Base-by-base conservation (phyloP, 106 monocot species). In the Iris macrosiphon region DNA sequence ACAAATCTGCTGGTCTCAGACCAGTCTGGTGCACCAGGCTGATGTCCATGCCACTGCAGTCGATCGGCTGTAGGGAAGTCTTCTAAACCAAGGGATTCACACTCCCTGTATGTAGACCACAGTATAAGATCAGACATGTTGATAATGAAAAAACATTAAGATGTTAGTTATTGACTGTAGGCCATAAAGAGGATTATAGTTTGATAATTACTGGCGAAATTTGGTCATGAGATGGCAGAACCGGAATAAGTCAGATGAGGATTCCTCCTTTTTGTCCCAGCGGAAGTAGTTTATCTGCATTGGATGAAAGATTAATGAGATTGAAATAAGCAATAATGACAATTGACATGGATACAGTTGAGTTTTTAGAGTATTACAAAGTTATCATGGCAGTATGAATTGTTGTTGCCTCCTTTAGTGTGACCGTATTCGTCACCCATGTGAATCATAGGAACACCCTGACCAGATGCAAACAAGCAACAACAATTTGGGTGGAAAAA, bases 341-440 rank as follows among this genome's bases (percentile, higher is more conserved):
- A 40, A 25, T 42, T 0, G 17, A 60, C 19, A 16, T 28, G 50
- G 21, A 16, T 14, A 29, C 1, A 4, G 14, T n/a, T 3, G 29
- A 35, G 34, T 15, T 28, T 2, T 8, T 4, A 40, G 40, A 7
- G 22, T 17, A 34, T 67, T 56, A 95, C 95, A 64, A 89, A 47
- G 48, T 76, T 89, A 44, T 95, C 95, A 64, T 95, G 89, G 67
- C 95, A 95, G 45, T 95, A 89, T 35, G 89, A 68, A 43, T 95
- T 95, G 76, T 95, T 95, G 64, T 95, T 95, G 53, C 89, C 95
- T 71, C 68, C 85, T 77, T 89, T 89, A 0, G 79, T 79, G 57
- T 95, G 95, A 19, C 95, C 89, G 55, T 95, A 95, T 68, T 95
- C 95, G 57, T 89, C 89, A 14, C 95, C 95, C 89, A 95, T 95